phyloP scores from a whole-genome alignment of 805 yeast genomes.

The Ogataea angusta region DNA sequence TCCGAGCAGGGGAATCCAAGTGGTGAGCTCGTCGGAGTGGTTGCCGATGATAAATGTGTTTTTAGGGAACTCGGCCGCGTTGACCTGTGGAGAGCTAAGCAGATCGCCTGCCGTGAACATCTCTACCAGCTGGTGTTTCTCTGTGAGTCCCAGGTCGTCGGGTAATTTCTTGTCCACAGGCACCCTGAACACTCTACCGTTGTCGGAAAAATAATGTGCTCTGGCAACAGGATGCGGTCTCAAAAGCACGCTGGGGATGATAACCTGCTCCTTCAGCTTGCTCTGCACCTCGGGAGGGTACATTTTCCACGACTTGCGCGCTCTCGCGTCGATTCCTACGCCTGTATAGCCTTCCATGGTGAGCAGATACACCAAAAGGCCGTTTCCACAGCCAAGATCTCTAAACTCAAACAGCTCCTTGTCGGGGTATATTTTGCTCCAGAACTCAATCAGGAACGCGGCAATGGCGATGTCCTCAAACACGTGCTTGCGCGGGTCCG shows the following conservation, averaged over 20 bases:
- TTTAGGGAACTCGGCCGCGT: constrained; percentile 62
- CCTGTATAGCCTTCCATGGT: constrained; percentile 79
- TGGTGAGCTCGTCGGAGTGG: constrained; percentile 91
- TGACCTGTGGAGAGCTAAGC: constrained; percentile 50
- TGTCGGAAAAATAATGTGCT: constrained; percentile 53
- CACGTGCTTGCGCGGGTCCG: constrained; percentile 94
- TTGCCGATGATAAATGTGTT: constrained; percentile 87
- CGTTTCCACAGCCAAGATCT: constrained; percentile 96
- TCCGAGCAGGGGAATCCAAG: constrained; percentile 90
- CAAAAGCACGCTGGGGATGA: constrained; percentile 72
- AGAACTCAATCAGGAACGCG: constrained; percentile 84
- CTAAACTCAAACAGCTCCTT: constrained; percentile 60
- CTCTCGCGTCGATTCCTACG: constrained; percentile 84
- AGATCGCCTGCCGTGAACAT: constrained; percentile 54
- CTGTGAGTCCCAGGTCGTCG: constrained; percentile 14
- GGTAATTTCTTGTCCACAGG: constrained; percentile 36
- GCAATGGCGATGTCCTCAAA: constrained; percentile 96
- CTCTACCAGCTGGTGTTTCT: constrained; percentile 44
- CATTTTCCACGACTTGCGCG: constrained; percentile 80
- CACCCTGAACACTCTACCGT: constrained; percentile 59
- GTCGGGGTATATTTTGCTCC: constrained; percentile 51
- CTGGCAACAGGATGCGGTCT: constrained; percentile 67
- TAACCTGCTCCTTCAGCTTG: constrained; percentile 66
- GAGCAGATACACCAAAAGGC: constrained; percentile 73
- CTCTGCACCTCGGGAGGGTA: constrained; percentile 65